These are phyloP conservation scores for Colletotrichum sp. DNA, from an alignment of 2,329 filamentous ascomycete species.

Conservation along the genomic window DNA sequence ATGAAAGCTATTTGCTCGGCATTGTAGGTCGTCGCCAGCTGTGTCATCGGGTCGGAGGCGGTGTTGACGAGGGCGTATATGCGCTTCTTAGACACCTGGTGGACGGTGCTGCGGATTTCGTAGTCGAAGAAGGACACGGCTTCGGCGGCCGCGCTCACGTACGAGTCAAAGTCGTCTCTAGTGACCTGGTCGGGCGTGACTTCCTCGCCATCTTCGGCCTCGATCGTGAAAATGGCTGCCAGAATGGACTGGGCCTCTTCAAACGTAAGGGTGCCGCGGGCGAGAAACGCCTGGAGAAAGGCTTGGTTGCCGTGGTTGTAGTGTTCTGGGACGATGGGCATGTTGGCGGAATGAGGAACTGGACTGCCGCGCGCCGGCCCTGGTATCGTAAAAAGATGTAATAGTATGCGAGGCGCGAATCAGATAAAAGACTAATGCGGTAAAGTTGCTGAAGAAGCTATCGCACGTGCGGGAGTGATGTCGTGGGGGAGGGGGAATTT, in stretches of 20 bases:
- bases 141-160: slow-evolving; percentile 73
- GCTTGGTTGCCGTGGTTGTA: slow-evolving; percentile 76
- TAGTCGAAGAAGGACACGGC: slow-evolving; percentile 83
- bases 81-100: slow-evolving; percentile 71
- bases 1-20: slow-evolving; percentile 90
- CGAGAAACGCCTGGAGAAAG: slow-evolving; percentile 88
- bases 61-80: slow-evolving; percentile 89
- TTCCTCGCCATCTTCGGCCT: slow-evolving; percentile 39
- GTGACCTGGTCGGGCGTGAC: slow-evolving; percentile 68
- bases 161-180: slow-evolving; percentile 69
- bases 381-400: neutral
- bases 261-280: slow-evolving; percentile 78
- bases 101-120: slow-evolving; percentile 78
- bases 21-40: slow-evolving; percentile 81
- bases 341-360: neutral
- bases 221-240: slow-evolving; percentile 74
- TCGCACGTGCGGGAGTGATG: neutral
- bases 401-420: neutral
- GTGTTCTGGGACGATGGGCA: slow-evolving; percentile 29
- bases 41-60: slow-evolving; percentile 82
- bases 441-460: neutral
- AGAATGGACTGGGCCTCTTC: slow-evolving; percentile 76
- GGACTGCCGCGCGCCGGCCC: neutral
- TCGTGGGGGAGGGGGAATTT: neutral
- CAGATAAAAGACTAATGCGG: neutral